phyloP scores from a whole-genome alignment of 495 filamentous ascomycete genomes.

The Entonaema liquescens region DNA sequence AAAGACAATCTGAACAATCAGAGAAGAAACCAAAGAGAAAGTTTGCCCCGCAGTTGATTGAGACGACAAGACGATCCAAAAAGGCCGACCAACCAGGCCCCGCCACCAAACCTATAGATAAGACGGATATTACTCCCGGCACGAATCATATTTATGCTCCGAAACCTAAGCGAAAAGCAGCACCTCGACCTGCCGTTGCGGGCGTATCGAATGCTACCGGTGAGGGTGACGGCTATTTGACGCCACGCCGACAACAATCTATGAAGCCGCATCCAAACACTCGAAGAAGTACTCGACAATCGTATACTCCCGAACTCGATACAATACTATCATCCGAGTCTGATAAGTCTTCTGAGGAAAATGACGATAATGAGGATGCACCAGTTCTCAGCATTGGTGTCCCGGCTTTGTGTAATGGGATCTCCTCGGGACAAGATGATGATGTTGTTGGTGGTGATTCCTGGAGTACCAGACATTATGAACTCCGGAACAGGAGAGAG shows the following conservation, averaged over 20 bases:
- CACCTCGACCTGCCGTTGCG: constrained; percentile 32
- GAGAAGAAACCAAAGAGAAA: constrained; percentile 51
- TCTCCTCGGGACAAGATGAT: constrained; percentile 20
- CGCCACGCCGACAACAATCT: constrained; percentile 47
- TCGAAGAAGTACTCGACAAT: constrained; percentile 50
- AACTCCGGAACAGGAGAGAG: constrained; percentile 58
- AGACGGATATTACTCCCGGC: constrained; percentile 66
- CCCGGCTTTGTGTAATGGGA: constrained; percentile 38
- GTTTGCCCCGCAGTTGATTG: constrained; percentile 72
- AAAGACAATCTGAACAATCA: constrained; percentile 10
- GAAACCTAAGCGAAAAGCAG: constrained; percentile 51
- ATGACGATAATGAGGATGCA: constrained; percentile 37
- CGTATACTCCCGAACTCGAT: constrained; percentile 52
- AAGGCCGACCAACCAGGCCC: constrained; percentile 61
- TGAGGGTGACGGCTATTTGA: constrained; percentile 36
- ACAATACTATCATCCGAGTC: constrained; percentile 49
- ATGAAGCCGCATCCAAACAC: constrained; percentile 53
- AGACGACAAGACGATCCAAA: constrained; percentile 69
- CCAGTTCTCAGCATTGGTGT: constrained; percentile 43
- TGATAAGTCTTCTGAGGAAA: constrained; percentile 48
- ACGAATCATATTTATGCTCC: constrained; percentile 65
- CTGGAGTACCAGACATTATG: constrained; percentile 50
- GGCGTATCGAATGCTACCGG: constrained; percentile 31
- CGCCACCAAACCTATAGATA: constrained; percentile 61
- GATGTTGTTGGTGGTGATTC: constrained; percentile 46